These are phyloP conservation scores for Polysphondylium violaceum DNA, from an alignment of 78 protist genomes.

Conservation along the genomic window DNA sequence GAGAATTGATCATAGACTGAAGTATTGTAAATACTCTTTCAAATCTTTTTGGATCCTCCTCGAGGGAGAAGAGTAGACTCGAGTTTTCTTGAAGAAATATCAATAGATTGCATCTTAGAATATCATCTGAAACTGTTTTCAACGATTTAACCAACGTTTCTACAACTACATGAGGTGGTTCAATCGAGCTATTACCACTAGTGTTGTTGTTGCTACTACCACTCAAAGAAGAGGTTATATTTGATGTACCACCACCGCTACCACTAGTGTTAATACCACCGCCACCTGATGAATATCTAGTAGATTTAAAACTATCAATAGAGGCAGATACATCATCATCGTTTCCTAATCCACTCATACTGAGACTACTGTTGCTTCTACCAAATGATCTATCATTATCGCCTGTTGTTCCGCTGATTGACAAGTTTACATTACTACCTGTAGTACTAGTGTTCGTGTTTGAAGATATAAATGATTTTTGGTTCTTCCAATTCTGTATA, in stretches of 20 bases:
- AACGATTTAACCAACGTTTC: slow-evolving; percentile 29
- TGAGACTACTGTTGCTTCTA: not conserved
- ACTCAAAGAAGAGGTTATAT: not conserved
- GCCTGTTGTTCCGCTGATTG: not conserved
- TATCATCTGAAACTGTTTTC: slow-evolving; percentile 49
- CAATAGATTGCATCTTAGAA: slow-evolving; percentile 25
- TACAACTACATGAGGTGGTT: slow-evolving; percentile 2
- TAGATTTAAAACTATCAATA: too few relatives aligned
- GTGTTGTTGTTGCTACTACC: not conserved
- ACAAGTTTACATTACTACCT: not conserved
- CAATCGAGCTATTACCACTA: not conserved
- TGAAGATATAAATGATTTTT: slow-evolving; percentile 8
- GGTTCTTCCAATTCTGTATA: slow-evolving; percentile 30
- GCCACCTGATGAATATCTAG: too few relatives aligned
- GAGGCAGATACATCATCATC: not conserved
- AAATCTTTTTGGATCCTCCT: slow-evolving; percentile 68
- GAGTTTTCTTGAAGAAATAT: slow-evolving; percentile 70
- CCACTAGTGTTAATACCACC: too few relatives aligned
- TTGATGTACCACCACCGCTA: not conserved
- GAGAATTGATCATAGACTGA: slow-evolving; percentile 52
- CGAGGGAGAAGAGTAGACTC: slow-evolving; percentile 14
- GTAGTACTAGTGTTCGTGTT: not conserved
- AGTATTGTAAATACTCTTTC: slow-evolving; percentile 42
- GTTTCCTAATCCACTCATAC: not conserved
- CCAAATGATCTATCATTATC: slow-evolving; percentile 3